These are phyloP conservation scores for Madurella mycetomatis DNA, from an alignment of 2,329 filamentous ascomycete species.

Conservation along the genomic window DNA sequence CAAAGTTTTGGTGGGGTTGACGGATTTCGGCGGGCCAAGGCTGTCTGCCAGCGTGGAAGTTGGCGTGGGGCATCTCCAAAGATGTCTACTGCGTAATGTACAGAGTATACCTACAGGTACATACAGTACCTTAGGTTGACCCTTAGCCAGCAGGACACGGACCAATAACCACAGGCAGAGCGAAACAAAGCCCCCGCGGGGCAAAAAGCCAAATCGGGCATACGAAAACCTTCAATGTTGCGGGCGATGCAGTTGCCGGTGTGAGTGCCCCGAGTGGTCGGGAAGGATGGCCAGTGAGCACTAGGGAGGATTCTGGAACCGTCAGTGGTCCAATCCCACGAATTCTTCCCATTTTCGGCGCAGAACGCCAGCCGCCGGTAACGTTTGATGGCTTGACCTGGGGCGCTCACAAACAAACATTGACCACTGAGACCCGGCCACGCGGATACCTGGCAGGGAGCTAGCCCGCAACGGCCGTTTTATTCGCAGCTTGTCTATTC, in stretches of 20 bases:
- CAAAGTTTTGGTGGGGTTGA: neutral
- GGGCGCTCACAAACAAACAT: neutral
- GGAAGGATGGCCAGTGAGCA: slow-evolving; percentile 9
- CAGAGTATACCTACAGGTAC: too few species aligned
- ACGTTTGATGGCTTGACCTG: slow-evolving; percentile 1
- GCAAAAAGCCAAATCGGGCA: neutral
- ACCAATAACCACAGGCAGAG: neutral
- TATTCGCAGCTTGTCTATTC: slow-evolving; percentile 1
- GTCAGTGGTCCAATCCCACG: slow-evolving; percentile 10
- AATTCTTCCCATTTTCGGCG: neutral
- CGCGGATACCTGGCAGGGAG: slow-evolving; percentile 9
- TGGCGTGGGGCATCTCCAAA: neutral
- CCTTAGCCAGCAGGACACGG: neutral
- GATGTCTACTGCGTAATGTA: too few species aligned
- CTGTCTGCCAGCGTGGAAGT: neutral
- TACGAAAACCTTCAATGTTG: neutral
- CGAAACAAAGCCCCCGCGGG: neutral
- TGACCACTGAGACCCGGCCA: slow-evolving; percentile 10
- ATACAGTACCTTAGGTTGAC: neutral
- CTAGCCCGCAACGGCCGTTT: neutral
- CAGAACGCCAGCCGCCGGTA: slow-evolving; percentile 6
- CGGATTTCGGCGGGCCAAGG: neutral
- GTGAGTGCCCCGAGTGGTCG: slow-evolving; percentile 13
- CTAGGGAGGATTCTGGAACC: slow-evolving; percentile 23
- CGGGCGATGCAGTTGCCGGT: slow-evolving; percentile 2